Conservation (phyloP, 2,329 filamentous ascomycete genomes). For the Capronia epimyces region DNA sequence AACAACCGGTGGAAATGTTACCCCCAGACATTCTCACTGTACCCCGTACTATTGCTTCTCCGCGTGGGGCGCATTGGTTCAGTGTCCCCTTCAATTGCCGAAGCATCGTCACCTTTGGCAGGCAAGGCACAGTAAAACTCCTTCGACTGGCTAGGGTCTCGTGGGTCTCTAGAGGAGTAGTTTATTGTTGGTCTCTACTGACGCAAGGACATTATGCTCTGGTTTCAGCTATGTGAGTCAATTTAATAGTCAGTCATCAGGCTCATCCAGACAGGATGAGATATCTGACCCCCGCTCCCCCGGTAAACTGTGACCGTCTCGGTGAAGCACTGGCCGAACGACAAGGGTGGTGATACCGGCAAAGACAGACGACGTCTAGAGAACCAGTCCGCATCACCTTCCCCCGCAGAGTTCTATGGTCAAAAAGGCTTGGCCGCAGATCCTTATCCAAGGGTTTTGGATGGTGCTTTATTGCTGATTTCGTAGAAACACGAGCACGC, state of each 20-base stretch:
- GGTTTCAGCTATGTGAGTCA: no score
- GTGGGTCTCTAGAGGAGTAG: no score
- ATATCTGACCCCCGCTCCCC: background rate
- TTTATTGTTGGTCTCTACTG: no score
- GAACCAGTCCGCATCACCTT: background rate
- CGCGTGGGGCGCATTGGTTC: background rate
- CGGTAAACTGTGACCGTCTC: background rate
- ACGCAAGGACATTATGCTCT: no score
- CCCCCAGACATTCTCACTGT: background rate
- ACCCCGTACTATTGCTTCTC: background rate
- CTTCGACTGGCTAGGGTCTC: no score
- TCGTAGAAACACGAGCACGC: conserved; percentile 4
- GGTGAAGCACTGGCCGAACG: background rate
- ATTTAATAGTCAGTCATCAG: no score
- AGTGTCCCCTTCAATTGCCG: no score
- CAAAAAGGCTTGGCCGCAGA: background rate
- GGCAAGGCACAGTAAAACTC: no score
- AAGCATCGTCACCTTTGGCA: no score
- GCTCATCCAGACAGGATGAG: no score
- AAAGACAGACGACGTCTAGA: background rate
- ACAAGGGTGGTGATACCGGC: background rate
- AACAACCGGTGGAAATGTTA: background rate
- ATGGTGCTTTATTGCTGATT: conserved; percentile 6
- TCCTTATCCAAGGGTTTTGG: background rate
- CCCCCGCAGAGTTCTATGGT: background rate